Percentiles rank a stretch among this genome's conserved stretches.
Conservation (phyloP, 2,329 filamentous ascomycete genomes). For the Colletotrichum sp. region DNA sequence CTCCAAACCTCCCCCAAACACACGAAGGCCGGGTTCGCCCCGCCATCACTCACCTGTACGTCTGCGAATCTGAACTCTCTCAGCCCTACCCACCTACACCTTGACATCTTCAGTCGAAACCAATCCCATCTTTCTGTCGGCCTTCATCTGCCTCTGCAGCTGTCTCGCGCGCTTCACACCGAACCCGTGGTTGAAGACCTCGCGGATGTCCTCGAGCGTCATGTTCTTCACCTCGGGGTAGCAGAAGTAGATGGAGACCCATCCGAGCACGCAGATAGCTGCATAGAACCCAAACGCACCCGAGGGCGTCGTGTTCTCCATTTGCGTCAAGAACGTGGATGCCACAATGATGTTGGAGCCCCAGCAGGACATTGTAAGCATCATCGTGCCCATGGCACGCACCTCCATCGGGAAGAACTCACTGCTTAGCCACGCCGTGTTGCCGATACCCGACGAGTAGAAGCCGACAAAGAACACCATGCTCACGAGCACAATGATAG, state of each 20-base stretch:
- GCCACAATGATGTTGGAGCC: slow-evolving; percentile 54
- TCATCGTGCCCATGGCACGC: slow-evolving; percentile 52
- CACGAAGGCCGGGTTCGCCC: background rate
- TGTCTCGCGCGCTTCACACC: slow-evolving; percentile 45
- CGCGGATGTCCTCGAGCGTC: slow-evolving; percentile 58
- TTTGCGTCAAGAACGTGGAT: slow-evolving; percentile 54
- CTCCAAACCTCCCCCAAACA: background rate
- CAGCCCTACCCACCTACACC: background rate
- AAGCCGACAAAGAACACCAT: slow-evolving; percentile 49
- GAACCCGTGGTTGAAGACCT: slow-evolving; percentile 54
- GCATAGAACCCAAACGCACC: slow-evolving; percentile 59
- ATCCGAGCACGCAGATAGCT: slow-evolving; percentile 52
- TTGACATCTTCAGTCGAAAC: background rate
- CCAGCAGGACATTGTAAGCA: slow-evolving; percentile 52
- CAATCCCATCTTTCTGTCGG: background rate
- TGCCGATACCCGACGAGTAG: slow-evolving; percentile 50
- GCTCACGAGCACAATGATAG: slow-evolving; percentile 41
- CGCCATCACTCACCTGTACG: background rate
- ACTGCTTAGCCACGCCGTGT: slow-evolving; percentile 50
- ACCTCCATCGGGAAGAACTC: slow-evolving; percentile 54
- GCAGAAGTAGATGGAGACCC: slow-evolving; percentile 50
- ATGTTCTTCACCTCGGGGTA: slow-evolving; percentile 62
- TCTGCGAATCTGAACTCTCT: background rate
- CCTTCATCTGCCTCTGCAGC: slow-evolving; percentile 39
- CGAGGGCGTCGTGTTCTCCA: slow-evolving; percentile 53